Conservation (phyloP, 2,329 filamentous ascomycete species). For the Diaporthe sp. region DNA sequence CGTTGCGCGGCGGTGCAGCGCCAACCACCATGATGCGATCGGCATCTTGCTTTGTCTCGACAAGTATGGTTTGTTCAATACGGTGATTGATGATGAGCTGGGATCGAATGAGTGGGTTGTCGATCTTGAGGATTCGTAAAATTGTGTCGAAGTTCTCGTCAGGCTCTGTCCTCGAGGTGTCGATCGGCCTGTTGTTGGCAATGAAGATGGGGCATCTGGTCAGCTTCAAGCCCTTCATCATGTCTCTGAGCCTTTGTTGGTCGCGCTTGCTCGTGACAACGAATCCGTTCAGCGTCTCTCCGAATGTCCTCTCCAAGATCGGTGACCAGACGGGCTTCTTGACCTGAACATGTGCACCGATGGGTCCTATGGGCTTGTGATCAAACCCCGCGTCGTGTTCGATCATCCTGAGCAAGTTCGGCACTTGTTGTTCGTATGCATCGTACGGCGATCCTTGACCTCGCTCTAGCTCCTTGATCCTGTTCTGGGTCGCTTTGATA, state of each 20-base stretch:
- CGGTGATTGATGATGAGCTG: conserved; percentile 85
- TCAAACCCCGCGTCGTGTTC: conserved; percentile 77
- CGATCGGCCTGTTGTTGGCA: conserved; percentile 66
- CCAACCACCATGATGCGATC: conserved; percentile 77
- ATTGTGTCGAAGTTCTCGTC: conserved; percentile 81
- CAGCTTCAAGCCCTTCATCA: conserved; percentile 72
- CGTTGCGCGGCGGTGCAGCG: conserved; percentile 73
- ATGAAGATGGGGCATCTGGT: conserved; percentile 74
- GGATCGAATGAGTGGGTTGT: conserved; percentile 82
- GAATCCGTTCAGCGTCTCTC: conserved; percentile 80
- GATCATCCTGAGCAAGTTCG: conserved; percentile 77
- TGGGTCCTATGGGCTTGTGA: conserved; percentile 83
- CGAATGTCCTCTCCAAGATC: conserved; percentile 84
- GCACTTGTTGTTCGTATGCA: conserved; percentile 75
- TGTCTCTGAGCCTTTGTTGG: conserved; percentile 73
- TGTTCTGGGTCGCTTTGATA: conserved; percentile 64
- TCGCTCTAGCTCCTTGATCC: conserved; percentile 65
- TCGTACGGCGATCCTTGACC: conserved; percentile 72
- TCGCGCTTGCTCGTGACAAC: conserved; percentile 85
- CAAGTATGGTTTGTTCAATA: conserved; percentile 88
- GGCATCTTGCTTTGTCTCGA: conserved; percentile 77
- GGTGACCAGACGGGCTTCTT: conserved; percentile 85
- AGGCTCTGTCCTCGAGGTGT: conserved; percentile 80
- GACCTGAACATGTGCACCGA: conserved; percentile 84
- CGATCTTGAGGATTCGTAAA: conserved; percentile 84